Conservation (phyloP, 1,139 yeast species). For the Saccharomyces pastorianus region DNA sequence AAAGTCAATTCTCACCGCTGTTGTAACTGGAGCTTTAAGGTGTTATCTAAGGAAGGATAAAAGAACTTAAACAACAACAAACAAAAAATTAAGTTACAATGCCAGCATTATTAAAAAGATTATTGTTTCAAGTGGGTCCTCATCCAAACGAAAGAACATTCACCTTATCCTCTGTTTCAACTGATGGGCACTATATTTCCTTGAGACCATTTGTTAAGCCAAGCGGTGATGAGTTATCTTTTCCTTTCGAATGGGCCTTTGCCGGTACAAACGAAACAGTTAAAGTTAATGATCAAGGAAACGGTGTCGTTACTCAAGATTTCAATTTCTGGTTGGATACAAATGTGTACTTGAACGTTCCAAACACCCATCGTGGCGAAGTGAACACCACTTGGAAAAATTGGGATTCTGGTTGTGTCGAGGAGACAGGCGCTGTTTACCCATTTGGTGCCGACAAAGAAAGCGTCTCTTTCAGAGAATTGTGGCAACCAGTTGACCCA, state of each 20-base stretch:
- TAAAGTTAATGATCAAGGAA: slow-evolving; percentile 15
- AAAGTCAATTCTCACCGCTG: neutral
- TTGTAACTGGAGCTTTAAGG: neutral
- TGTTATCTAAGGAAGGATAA: neutral
- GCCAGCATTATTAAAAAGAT: slow-evolving; percentile 29
- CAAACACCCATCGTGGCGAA: slow-evolving; percentile 25
- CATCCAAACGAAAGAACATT: slow-evolving; percentile 25
- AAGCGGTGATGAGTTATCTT: slow-evolving; percentile 22
- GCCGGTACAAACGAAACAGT: slow-evolving; percentile 31
- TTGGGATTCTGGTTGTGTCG: slow-evolving; percentile 28
- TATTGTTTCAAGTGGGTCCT: slow-evolving; percentile 26
- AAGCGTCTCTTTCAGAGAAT: slow-evolving; percentile 27
- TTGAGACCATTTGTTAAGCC: slow-evolving; percentile 32
- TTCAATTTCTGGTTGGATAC: slow-evolving; percentile 28
- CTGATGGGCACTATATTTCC: slow-evolving; percentile 30
- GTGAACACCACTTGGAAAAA: slow-evolving; percentile 27
- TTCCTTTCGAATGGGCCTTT: slow-evolving; percentile 40
- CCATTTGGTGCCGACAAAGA: slow-evolving; percentile 25
- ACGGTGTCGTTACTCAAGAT: slow-evolving; percentile 16
- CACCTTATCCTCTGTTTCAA: slow-evolving; percentile 27
- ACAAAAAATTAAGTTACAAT: slow-evolving; percentile 8
- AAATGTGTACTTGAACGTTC: slow-evolving; percentile 21
- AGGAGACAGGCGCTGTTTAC: slow-evolving; percentile 28
- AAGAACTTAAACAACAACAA: neutral
- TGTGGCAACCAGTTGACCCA: slow-evolving; percentile 32